Conservation (phyloP, 495 filamentous ascomycete species). For the Neurospora cerealis region DNA sequence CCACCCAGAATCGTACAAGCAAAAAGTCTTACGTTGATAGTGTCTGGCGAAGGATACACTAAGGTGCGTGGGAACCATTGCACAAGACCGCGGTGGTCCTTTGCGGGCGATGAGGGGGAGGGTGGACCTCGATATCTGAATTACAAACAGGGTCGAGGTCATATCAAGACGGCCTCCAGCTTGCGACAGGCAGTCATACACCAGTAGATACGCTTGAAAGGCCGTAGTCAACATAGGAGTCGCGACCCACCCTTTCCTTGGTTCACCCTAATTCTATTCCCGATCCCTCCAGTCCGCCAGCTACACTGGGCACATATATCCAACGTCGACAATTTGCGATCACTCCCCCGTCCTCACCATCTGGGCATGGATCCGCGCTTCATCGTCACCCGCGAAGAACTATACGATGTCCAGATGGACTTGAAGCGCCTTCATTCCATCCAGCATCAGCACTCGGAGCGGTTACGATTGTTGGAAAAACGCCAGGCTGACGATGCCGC, state of each 20-base stretch:
- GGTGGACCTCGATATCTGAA: constrained; percentile 28
- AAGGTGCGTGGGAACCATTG: constrained; percentile 5
- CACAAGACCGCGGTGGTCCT: constrained; percentile 22
- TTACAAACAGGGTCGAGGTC: constrained; percentile 19
- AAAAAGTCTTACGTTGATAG: not conserved
- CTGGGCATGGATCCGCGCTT: constrained; percentile 48
- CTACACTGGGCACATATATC: not conserved
- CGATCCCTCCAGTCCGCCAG: not conserved
- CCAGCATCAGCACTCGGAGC: constrained; percentile 72
- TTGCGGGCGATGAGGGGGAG: constrained; percentile 27
- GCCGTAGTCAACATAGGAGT: not conserved
- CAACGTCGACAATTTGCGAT: not conserved
- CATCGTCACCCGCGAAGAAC: constrained; percentile 51
- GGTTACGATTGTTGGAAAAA: constrained; percentile 68
- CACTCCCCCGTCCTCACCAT: not conserved
- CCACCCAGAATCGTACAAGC: not conserved
- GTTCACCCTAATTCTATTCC: not conserved
- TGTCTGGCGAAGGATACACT: not conserved
- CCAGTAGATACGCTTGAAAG: not conserved
- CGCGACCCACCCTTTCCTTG: not conserved
- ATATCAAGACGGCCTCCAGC: constrained; percentile 3
- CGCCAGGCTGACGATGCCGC: constrained; percentile 71
- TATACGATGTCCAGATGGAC: constrained; percentile 81
- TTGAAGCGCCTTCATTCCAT: constrained; percentile 71
- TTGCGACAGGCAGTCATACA: not conserved